These are phyloP conservation scores for Harrya chromipes DNA, from an alignment of 768 basidiomycete genomes.

Conservation along the genomic window DNA sequence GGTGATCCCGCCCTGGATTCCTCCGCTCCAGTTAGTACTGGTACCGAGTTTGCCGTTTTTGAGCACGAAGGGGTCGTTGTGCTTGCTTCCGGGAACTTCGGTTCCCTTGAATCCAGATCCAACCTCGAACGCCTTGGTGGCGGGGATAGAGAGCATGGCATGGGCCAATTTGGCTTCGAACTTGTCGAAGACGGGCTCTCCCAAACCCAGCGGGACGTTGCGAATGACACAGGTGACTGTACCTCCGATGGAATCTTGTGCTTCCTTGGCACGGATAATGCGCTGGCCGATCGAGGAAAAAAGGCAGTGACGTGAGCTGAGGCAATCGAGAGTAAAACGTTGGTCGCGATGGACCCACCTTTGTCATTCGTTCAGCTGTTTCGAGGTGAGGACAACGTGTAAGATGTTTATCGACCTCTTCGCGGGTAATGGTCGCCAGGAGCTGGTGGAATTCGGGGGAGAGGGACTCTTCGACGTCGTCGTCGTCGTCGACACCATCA, in stretches of 20 bases:
- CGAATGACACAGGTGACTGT: conserved; percentile 96
- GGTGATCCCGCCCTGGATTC: conserved; percentile 95
- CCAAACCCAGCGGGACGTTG: conserved; percentile 84
- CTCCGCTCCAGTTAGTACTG: conserved; percentile 92
- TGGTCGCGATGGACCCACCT: conserved; percentile 45
- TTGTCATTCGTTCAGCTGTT: conserved; percentile 87
- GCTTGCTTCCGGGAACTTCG: conserved; percentile 86
- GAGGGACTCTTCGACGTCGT: conserved; percentile 67
- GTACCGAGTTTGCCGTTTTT: conserved; percentile 79
- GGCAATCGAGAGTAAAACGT: conserved; percentile 33
- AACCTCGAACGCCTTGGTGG: conserved; percentile 97
- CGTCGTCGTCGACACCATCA: conserved; percentile 54
- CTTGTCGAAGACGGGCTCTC: conserved; percentile 98
- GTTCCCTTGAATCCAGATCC: conserved; percentile 96
- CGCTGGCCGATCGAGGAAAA: conserved; percentile 48
- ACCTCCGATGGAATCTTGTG: conserved; percentile 94
- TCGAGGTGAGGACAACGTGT: conserved; percentile 90
- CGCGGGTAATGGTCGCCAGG: conserved; percentile 76
- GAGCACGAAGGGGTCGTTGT: conserved; percentile 85
- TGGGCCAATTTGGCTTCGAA: conserved; percentile 94
- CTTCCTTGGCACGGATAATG: conserved; percentile 89
- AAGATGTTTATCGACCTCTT: conserved; percentile 80
- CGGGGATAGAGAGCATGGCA: conserved; percentile 98
- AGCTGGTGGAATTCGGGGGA: conserved; percentile 81
- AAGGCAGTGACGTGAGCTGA: conserved; percentile 13